phyloP scores from a whole-genome alignment of 768 basidiomycete genomes.

The Coprinellus aureogranulatus region DNA sequence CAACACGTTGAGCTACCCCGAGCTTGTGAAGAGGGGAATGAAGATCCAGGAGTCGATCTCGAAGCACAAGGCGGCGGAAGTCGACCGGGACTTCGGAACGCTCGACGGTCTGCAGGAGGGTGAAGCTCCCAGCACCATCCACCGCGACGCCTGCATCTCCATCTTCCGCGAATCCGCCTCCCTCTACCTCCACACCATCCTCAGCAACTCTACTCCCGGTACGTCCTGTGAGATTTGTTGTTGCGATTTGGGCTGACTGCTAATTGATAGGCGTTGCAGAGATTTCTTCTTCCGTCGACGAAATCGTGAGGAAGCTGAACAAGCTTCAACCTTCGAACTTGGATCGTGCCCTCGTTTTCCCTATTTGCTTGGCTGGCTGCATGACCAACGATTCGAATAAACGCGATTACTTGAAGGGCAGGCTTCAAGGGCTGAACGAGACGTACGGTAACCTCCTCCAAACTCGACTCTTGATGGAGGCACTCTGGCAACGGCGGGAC shows the following conservation, averaged over 20 bases:
- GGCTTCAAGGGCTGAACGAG: constrained; percentile 53
- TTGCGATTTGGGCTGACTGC: background rate
- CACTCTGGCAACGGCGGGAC: constrained; percentile 68
- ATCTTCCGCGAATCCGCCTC: constrained; percentile 66
- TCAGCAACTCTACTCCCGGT: constrained; percentile 72
- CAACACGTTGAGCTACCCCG: constrained; percentile 68
- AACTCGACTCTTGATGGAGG: constrained; percentile 60
- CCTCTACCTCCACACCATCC: constrained; percentile 67
- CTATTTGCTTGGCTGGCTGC: constrained; percentile 70
- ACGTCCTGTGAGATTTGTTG: constrained; percentile 22
- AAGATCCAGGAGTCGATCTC: constrained; percentile 66
- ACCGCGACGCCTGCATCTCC: constrained; percentile 45
- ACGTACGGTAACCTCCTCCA: constrained; percentile 61
- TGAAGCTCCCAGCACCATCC: constrained; percentile 41
- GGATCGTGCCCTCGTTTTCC: constrained; percentile 70
- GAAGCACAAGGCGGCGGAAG: constrained; percentile 35
- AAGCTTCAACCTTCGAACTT: constrained; percentile 55
- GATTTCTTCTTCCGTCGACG: constrained; percentile 56
- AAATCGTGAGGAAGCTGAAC: constrained; percentile 50
- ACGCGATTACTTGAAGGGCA: constrained; percentile 57
- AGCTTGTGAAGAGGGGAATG: constrained; percentile 72
- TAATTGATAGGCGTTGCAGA: constrained; percentile 61
- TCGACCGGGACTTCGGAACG: constrained; percentile 31
- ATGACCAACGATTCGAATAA: constrained; percentile 64
- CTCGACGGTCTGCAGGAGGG: constrained; percentile 27